These are phyloP conservation scores for Eucommia ulmoides DNA, from an alignment of 257 asterid genomes.

Conservation along the genomic window DNA sequence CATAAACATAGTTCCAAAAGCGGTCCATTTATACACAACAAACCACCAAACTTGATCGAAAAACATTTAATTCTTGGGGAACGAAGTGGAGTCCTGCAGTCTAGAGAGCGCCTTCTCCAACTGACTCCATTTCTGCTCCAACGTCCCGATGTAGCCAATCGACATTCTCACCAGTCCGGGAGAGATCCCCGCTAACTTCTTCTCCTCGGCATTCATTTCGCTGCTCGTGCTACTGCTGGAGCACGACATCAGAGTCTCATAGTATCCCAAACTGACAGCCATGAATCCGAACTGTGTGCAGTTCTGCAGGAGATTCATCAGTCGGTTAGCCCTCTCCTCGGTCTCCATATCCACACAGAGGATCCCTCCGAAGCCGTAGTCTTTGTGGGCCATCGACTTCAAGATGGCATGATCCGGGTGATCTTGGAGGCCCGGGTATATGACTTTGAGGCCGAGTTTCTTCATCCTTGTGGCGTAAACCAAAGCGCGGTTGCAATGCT, in stretches of 20 bases:
- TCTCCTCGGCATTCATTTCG: conserved; percentile 63
- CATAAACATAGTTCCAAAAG: no score
- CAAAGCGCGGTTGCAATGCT: conserved; percentile 70
- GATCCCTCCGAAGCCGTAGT: conserved; percentile 76
- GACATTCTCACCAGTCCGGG: conserved; percentile 88
- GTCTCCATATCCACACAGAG: conserved; percentile 80
- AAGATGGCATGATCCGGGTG: conserved; percentile 62
- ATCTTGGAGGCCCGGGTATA: conserved; percentile 72
- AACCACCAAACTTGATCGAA: no score
- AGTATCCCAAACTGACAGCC: conserved; percentile 92
- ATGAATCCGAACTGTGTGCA: conserved; percentile 68
- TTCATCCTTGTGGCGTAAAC: conserved; percentile 51
- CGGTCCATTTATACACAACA: no score
- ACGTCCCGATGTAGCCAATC: conserved; percentile 56
- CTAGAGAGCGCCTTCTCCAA: conserved; percentile 60
- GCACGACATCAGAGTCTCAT: conserved; percentile 91
- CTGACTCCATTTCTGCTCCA: conserved; percentile 89
- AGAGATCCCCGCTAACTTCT: conserved; percentile 64
- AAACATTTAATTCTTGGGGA: conserved; percentile 16
- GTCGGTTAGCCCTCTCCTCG: conserved; percentile 63
- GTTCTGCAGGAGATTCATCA: conserved; percentile 68
- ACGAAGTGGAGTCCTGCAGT: conserved; percentile 31
- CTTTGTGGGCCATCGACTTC: conserved; percentile 46
- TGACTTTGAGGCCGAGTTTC: conserved; percentile 59
- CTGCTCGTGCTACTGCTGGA: conserved; percentile 95